Evolutionary conservation across 2,329 filamentous ascomycete genomes (phyloP).

Genomic region (Exophiala xenobiotica): DNA sequence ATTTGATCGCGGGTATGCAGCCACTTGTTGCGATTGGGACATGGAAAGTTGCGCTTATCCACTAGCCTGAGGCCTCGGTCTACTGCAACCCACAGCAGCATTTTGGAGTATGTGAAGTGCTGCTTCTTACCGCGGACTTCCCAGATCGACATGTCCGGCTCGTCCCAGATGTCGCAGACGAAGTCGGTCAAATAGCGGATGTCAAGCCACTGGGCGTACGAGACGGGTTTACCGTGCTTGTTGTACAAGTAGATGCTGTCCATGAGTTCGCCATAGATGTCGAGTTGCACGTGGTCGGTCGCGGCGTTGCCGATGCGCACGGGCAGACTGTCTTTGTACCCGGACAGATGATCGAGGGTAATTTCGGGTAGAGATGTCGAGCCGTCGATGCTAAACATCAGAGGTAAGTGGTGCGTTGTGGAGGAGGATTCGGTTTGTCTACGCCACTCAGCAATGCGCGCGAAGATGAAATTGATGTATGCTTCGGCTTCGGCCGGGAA

Average conservation of each 20-base stretch:
- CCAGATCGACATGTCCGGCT: constrained; percentile 81
- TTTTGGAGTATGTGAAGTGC: constrained; percentile 77
- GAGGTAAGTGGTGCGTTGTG: constrained; percentile 52
- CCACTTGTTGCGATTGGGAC: constrained; percentile 68
- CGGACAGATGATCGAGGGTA: constrained; percentile 68
- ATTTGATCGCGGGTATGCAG: constrained; percentile 64
- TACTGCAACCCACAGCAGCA: constrained; percentile 81
- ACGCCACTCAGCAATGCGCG: constrained; percentile 65
- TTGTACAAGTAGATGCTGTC: constrained; percentile 77
- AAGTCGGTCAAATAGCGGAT: constrained; percentile 70
- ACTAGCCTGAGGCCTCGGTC: constrained; percentile 71
- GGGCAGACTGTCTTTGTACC: constrained; percentile 68
- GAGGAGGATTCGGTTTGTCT: constrained; percentile 54
- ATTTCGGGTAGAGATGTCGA: constrained; percentile 71
- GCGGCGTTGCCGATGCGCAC: constrained; percentile 77
- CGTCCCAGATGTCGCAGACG: constrained; percentile 64
- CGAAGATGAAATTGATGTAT: constrained; percentile 76
- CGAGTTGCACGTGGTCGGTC: constrained; percentile 72
- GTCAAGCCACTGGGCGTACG: constrained; percentile 73
- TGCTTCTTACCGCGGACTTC: constrained; percentile 74
- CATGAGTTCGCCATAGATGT: constrained; percentile 78
- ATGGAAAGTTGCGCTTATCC: constrained; percentile 74
- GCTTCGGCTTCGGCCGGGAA: constrained; percentile 74
- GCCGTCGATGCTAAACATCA: constrained; percentile 79
- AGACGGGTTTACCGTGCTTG: constrained; percentile 73